A percentile compares a stretch with the other conserved stretches of the same genome.
Conservation (phyloP, 176 grass and related monocot species). For the maize (Zea mays) region DNA sequence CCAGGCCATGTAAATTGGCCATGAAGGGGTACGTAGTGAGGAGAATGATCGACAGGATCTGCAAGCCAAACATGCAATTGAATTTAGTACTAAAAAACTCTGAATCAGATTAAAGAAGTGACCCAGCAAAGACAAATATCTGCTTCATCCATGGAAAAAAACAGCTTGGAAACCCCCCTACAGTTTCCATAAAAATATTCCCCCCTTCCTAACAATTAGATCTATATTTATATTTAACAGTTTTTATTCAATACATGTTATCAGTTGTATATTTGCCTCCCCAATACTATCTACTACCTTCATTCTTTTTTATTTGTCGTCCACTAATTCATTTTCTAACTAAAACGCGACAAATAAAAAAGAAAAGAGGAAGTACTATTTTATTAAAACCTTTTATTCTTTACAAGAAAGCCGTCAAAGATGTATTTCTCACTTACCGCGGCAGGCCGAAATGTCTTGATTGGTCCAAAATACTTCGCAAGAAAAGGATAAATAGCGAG, state of each 20-base stretch:
- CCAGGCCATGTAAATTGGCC: slow-evolving; percentile 44
- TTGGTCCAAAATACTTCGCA: slow-evolving; percentile 48
- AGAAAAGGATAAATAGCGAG: slow-evolving; percentile 55
- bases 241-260: neutral
- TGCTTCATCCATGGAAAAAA: too few species aligned
- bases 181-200: neutral
- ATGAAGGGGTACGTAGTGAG: slow-evolving; percentile 65
- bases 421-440: slow-evolving; percentile 43
- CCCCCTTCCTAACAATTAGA: neutral
- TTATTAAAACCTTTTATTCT: neutral
- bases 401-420: slow-evolving; percentile 10
- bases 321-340: too few species aligned
- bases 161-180: too few species aligned
- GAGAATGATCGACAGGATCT: slow-evolving; percentile 62
- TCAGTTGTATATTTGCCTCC: neutral
- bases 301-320: too few species aligned
- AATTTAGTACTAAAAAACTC: neutral
- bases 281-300: too few species aligned
- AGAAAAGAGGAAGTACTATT: neutral
- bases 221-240: neutral
- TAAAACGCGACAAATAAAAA: too few species aligned
- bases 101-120: neutral
- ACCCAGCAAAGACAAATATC: neutral
- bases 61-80: slow-evolving; percentile 31
- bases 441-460: slow-evolving; percentile 49